Evolutionary conservation across 257 asterid species (phyloP), one percentile per base, ranked within the genome.

Genomic region (Rhazya stricta): DNA sequence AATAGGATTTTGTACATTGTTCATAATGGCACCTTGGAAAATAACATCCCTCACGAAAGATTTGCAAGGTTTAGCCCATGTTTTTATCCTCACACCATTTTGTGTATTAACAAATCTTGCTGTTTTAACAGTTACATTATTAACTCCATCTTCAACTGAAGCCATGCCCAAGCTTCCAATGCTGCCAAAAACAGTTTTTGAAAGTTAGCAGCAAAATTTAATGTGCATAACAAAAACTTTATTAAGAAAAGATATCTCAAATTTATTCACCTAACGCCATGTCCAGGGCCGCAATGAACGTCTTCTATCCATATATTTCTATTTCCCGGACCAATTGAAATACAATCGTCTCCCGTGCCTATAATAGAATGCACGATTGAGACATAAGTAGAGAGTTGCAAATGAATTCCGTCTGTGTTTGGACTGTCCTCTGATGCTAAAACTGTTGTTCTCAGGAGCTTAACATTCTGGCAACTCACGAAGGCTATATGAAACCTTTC

Each of bases 371-470:
- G 79, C 0, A 50, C 3, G 25, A 87, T 72, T 0, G 11, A 5
- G 50, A 84, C 34, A 0, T 0, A 1, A 10, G 8, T 5, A 53
- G 73, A 67, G 1, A 79, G 77, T 4, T 73, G 82, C 2, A 86
- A 19, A 77, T 86, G 90, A 76, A 86, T 19, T 0, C 90, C 90
- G 39, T 86, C 90, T 0, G 88, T 86, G 78, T 86, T 86, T 19
- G 67, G 72, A 73, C 88, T 84, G 0, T 80, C 69, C 0, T 45
- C 84, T 0, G 87, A 88, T 23, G 90, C 88, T 0, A 81, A 71
- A 0, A 86, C 18, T 2, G 67, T 79, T 50, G 72, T 56, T 0
- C 79, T 70, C 25, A 39, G 63, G 74, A 86, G 79, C 2, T 84
- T 82, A 21, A 86, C 83, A 37, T 86, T 81, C 51, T 58, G 16